phyloP scores from a whole-genome alignment of 495 filamentous ascomycete species.

The Podospora pseudopauciseta region DNA sequence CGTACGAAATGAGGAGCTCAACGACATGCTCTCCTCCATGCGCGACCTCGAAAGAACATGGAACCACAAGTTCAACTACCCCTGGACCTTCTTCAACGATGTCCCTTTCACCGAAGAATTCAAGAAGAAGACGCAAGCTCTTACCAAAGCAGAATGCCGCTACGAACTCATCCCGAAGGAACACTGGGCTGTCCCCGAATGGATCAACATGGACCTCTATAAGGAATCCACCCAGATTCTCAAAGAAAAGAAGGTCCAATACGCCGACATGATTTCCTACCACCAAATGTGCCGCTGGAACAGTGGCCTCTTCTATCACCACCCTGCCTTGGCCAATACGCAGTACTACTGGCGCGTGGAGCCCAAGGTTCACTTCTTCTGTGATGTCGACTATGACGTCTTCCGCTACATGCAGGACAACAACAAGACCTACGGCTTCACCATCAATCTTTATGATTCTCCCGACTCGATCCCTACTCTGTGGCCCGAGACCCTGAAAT shows the following conservation, averaged over 20 bases:
- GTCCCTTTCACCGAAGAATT: constrained; percentile 89
- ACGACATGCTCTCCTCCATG: constrained; percentile 82
- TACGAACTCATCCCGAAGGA: constrained; percentile 90
- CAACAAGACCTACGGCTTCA: constrained; percentile 98
- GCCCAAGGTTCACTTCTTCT: constrained; percentile 99
- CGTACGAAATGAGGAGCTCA: constrained; percentile 85
- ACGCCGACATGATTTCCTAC: constrained; percentile 82
- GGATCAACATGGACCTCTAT: constrained; percentile 88
- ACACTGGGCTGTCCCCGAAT: constrained; percentile 88
- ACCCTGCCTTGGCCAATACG: constrained; percentile 75
- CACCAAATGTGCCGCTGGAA: constrained; percentile 99
- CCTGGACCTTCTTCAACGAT: constrained; percentile 99
- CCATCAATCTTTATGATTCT: constrained; percentile 93
- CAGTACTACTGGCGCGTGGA: constrained; percentile 99
- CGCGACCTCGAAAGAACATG: constrained; percentile 87
- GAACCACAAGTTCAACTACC: constrained; percentile 99
- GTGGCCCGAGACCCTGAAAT: constrained; percentile 93
- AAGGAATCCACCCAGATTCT: constrained; percentile 79
- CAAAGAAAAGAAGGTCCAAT: constrained; percentile 81
- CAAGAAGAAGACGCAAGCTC: constrained; percentile 69
- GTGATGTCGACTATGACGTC: constrained; percentile 96
- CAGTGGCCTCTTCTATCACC: constrained; percentile 94
- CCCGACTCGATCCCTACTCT: constrained; percentile 79
- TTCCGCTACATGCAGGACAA: constrained; percentile 97
- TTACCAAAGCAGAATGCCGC: constrained; percentile 76